A percentile compares a stretch with the other conserved stretches of the same genome.
phyloP scores from a whole-genome alignment of 1,284 basidiomycete genomes.

The Trametes versicolor region DNA sequence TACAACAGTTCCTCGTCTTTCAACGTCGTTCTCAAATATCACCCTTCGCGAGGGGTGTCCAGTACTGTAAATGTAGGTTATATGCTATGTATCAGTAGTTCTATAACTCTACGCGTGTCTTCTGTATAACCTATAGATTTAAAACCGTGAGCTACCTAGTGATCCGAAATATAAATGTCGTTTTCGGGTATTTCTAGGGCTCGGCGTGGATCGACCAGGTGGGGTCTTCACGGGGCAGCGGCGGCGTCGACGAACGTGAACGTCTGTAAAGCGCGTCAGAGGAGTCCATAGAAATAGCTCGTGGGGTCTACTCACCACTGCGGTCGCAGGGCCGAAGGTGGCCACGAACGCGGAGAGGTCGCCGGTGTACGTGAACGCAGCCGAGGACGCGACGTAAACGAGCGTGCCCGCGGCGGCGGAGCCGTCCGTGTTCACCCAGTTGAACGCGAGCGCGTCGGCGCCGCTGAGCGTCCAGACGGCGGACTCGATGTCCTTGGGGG shows the following conservation, averaged over 20 bases:
- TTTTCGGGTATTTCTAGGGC: background rate
- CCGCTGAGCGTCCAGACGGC: slow-evolving; percentile 35
- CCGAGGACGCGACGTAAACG: background rate
- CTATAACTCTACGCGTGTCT: background rate
- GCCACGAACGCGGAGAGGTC: slow-evolving; percentile 6
- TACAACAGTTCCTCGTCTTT: background rate
- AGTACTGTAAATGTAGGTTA: background rate
- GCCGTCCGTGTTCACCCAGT: slow-evolving; percentile 39
- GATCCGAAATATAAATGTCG: background rate
- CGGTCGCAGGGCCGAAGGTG: background rate
- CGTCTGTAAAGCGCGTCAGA: background rate
- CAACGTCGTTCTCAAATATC: background rate
- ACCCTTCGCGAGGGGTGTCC: background rate
- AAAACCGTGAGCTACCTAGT: background rate
- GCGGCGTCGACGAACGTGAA: background rate
- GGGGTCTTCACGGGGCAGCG: background rate
- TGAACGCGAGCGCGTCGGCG: slow-evolving; percentile 19
- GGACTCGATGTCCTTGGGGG: slow-evolving; percentile 30
- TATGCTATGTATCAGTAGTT: slow-evolving; percentile 2
- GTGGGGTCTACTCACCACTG: slow-evolving; percentile 11
- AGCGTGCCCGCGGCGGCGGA: slow-evolving; percentile 10
- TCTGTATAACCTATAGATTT: background rate
- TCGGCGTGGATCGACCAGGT: background rate
- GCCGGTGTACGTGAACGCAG: slow-evolving; percentile 16
- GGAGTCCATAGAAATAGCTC: background rate